Conservation (phyloP, 768 basidiomycete genomes). For the Paxillus ammoniavirescens region DNA sequence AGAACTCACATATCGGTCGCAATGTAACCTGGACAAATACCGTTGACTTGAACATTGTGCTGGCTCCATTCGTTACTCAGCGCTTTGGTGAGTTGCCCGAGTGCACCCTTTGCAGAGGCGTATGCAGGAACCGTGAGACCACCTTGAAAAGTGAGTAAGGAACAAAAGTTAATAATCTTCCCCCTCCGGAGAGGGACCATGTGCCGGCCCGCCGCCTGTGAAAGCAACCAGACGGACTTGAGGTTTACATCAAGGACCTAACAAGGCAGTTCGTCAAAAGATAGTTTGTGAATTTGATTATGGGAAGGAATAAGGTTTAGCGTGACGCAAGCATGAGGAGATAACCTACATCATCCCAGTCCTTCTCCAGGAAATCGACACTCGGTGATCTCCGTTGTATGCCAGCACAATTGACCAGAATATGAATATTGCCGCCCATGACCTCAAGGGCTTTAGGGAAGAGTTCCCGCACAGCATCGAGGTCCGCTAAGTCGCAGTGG, state of each 20-base stretch:
- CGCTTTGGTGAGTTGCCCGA: constrained; percentile 84
- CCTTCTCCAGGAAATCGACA: constrained; percentile 61
- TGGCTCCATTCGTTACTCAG: constrained; percentile 92
- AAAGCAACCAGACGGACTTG: constrained; percentile 82
- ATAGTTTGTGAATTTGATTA: constrained; percentile 8
- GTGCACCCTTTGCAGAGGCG: constrained; percentile 86
- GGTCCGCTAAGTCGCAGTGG: constrained; percentile 55
- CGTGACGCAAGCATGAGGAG: constrained; percentile 29
- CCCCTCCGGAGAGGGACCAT: constrained; percentile 77
- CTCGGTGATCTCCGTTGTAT: constrained; percentile 59
- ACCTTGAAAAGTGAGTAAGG: constrained; percentile 50
- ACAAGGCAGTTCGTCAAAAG: constrained; percentile 10
- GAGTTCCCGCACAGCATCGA: constrained; percentile 47
- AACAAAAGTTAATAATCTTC: constrained; percentile 70
- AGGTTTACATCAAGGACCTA: constrained; percentile 87
- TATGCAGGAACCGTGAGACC: constrained; percentile 84
- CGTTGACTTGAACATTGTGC: constrained; percentile 87
- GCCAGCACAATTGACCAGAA: constrained; percentile 70
- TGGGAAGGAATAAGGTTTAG: constrained; percentile 7
- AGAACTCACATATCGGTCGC: constrained; percentile 76
- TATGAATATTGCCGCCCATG: constrained; percentile 54
- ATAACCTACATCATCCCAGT: constrained; percentile 67
- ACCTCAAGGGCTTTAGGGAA: constrained; percentile 46
- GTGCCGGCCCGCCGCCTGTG: constrained; percentile 83
- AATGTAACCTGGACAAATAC: constrained; percentile 86